Evolutionary conservation across 176 grass and related monocot species (phyloP).

Genomic region (Hsuehochloa calcarea): DNA sequence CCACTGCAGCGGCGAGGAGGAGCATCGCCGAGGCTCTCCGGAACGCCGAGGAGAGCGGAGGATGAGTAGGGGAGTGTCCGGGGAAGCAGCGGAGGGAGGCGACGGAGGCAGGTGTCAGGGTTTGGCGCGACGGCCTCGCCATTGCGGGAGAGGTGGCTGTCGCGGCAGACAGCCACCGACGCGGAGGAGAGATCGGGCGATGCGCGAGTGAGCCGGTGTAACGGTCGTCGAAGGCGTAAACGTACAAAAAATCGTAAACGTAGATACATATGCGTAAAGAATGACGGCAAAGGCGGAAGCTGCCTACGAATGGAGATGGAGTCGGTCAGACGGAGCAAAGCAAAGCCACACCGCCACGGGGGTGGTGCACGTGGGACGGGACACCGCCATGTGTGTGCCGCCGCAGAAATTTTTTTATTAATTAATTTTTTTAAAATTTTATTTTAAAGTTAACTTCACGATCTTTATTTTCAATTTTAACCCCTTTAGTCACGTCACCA

Average conservation of each 20-base stretch:
- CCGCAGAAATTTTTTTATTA: no score
- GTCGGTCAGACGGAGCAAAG: neutral
- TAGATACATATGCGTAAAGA: neutral
- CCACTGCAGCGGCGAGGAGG: slow-evolving; percentile 39
- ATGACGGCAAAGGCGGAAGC: neutral
- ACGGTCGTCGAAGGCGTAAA: neutral
- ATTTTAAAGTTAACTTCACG: no score
- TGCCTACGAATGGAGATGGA: neutral
- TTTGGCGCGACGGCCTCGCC: slow-evolving; percentile 18
- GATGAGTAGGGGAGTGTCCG: neutral
- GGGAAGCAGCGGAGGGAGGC: neutral
- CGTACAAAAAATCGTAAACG: accelerated
- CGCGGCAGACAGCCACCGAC: neutral
- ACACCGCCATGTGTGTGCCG: neutral
- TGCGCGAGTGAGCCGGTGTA: neutral
- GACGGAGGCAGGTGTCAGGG: neutral
- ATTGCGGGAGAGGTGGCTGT: neutral
- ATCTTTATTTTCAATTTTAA: no score
- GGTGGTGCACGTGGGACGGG: neutral
- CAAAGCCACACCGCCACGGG: neutral
- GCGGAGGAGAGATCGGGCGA: neutral
- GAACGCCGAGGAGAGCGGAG: neutral
- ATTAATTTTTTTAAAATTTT: no score
- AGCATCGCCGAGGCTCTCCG: slow-evolving; percentile 13
- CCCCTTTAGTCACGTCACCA: no score